phyloP scores from a whole-genome alignment of 2,329 filamentous ascomycete genomes.

The Nemania sp. region DNA sequence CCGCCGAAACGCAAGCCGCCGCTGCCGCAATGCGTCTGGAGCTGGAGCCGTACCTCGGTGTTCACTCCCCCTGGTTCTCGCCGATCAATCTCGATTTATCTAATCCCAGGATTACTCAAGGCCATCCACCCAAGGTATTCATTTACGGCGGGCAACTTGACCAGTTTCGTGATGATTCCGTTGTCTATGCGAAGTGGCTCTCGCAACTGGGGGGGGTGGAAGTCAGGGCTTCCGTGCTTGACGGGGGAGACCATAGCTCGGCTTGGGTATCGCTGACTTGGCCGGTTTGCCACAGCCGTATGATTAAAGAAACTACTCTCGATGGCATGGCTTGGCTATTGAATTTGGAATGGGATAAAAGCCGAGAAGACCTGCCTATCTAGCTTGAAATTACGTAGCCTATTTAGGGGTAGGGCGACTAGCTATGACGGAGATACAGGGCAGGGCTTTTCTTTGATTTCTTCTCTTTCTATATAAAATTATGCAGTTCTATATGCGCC shows the following conservation, averaged over 20 bases:
- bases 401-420: not conserved
- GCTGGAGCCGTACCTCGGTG: slow-evolving; percentile 8
- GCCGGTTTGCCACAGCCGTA: not conserved
- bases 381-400: not conserved
- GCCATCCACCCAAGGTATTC: slow-evolving; percentile 14
- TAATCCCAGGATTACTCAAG: not conserved
- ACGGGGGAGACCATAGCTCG: not conserved
- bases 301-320: slow-evolving; percentile 5
- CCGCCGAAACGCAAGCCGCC: not conserved
- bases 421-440: not conserved
- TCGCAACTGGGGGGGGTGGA: slow-evolving; percentile 14
- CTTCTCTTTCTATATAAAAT: no score
- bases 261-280: not conserved
- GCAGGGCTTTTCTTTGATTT: no score
- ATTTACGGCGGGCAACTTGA: slow-evolving; percentile 8
- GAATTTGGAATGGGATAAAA: slow-evolving; percentile 15
- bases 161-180: slow-evolving; percentile 15
- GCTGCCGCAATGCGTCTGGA: not conserved
- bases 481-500: no score
- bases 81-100: slow-evolving; percentile 16
- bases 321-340: slow-evolving; percentile 18
- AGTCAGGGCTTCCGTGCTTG: slow-evolving; percentile 14
- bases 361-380: slow-evolving; percentile 1
- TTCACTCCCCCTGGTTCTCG: slow-evolving; percentile 21
- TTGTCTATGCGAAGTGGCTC: slow-evolving; percentile 18